A percentile compares a stretch with the other conserved stretches of the same genome.
These are phyloP conservation scores for Stemphylium vesicarium DNA, from an alignment of 2,329 filamentous ascomycete species.

Conservation along the genomic window DNA sequence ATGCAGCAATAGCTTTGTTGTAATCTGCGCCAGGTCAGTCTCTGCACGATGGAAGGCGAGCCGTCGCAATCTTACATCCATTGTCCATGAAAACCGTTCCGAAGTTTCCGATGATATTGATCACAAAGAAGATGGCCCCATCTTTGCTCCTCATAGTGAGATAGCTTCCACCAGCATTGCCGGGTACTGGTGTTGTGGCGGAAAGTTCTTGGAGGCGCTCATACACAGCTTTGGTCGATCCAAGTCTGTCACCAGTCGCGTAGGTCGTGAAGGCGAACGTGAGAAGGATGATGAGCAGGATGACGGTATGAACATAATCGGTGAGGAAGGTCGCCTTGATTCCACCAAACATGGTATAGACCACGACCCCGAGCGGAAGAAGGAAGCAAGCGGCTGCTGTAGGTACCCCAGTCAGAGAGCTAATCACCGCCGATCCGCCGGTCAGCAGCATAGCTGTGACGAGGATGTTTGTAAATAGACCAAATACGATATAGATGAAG, in stretches of 20 bases:
- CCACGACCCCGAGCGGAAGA: slow-evolving; percentile 77
- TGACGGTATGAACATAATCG: slow-evolving; percentile 85
- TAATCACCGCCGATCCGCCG: slow-evolving; percentile 74
- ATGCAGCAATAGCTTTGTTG: slow-evolving; percentile 90
- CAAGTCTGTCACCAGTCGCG: slow-evolving; percentile 72
- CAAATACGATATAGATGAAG: slow-evolving; percentile 80
- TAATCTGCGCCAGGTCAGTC: slow-evolving; percentile 55
- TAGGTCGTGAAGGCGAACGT: slow-evolving; percentile 84
- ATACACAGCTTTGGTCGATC: slow-evolving; percentile 78
- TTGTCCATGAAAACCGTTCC: slow-evolving; percentile 85
- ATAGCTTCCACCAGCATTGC: slow-evolving; percentile 79
- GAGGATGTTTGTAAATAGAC: slow-evolving; percentile 79
- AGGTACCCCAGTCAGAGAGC: slow-evolving; percentile 64
- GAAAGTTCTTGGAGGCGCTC: slow-evolving; percentile 76
- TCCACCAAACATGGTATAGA: slow-evolving; percentile 77
- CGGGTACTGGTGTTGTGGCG: slow-evolving; percentile 71
- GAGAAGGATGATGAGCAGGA: slow-evolving; percentile 82
- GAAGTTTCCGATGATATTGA: slow-evolving; percentile 86
- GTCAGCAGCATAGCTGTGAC: slow-evolving; percentile 92
- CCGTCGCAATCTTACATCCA: slow-evolving; percentile 57
- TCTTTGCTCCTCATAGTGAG: slow-evolving; percentile 85
- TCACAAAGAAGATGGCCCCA: slow-evolving; percentile 87
- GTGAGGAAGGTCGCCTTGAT: slow-evolving; percentile 77
- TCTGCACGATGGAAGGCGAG: neutral
- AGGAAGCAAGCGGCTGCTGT: slow-evolving; percentile 84